These are phyloP conservation scores for Colletotrichum eleusines DNA, from an alignment of 2,329 filamentous ascomycete species.

Conservation along the genomic window DNA sequence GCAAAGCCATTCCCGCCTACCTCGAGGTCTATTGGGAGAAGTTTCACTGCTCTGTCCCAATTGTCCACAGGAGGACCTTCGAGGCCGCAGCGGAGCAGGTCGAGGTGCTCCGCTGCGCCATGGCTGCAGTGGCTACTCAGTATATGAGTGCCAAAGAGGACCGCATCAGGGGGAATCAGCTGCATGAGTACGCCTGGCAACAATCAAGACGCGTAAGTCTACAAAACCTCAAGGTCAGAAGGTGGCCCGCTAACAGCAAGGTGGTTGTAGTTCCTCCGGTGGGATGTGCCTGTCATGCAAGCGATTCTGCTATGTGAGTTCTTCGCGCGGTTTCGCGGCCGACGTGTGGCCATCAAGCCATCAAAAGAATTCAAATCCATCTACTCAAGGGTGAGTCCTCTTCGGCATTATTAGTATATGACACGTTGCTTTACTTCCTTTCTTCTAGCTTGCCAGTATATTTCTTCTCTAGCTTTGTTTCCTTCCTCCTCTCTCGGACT, in stretches of 20 bases:
- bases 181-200: conserved; percentile 65
- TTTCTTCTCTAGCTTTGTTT: conserved; percentile 10
- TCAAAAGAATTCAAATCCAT: conserved; percentile 64
- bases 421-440: conserved; percentile 47
- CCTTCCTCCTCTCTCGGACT: conserved; percentile 47
- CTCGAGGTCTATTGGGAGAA: conserved; percentile 66
- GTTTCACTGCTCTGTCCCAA: conserved; percentile 61
- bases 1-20: conserved; percentile 62
- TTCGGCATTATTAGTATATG: conserved; percentile 44
- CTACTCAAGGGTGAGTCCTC: conserved; percentile 64
- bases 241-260: conserved; percentile 3
- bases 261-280: conserved; percentile 57
- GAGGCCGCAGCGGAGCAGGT: conserved; percentile 55
- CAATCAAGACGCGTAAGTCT: conserved; percentile 63
- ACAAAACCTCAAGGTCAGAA: neutral
- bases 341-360: conserved; percentile 59
- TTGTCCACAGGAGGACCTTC: conserved; percentile 62
- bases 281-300: conserved; percentile 65
- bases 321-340: conserved; percentile 67
- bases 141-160: conserved; percentile 62
- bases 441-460: conserved; percentile 42
- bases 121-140: conserved; percentile 69
- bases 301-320: conserved; percentile 67
- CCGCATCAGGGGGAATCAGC: conserved; percentile 61
- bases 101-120: conserved; percentile 63